Percentiles rank a stretch among this genome's conserved stretches.
Conservation (phyloP, 371 early-diverging fungal genomes). For the Syncephalis fuscata region DNA sequence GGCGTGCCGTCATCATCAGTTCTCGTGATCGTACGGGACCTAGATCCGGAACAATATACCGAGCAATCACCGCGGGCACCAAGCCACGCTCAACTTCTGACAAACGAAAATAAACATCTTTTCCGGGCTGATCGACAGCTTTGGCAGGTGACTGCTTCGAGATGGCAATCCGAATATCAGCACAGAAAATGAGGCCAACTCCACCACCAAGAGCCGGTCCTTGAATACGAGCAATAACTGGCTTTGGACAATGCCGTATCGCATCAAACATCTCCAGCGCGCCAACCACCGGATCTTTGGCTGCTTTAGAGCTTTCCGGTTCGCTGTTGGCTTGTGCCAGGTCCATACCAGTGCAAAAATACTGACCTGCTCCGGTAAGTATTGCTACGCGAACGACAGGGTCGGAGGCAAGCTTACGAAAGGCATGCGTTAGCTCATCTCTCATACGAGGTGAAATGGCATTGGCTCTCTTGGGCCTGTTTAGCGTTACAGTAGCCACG, state of each 20-base stretch:
- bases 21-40: constrained; percentile 32
- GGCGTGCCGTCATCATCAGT: constrained; percentile 45
- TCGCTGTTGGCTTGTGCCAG: constrained; percentile 16
- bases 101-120: constrained; percentile 32
- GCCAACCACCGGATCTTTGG: constrained; percentile 14
- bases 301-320: constrained; percentile 11
- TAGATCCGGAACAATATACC: constrained; percentile 43
- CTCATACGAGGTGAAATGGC: constrained; percentile 34
- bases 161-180: constrained; percentile 36
- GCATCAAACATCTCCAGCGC: constrained; percentile 17
- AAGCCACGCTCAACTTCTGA: constrained; percentile 50
- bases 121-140: neutral
- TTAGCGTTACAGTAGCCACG: constrained; percentile 33
- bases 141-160: constrained; percentile 1
- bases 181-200: constrained; percentile 42
- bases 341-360: constrained; percentile 62
- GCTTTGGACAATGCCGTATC: constrained; percentile 7
- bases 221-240: constrained; percentile 39
- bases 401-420: constrained; percentile 26
- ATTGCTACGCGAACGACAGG: constrained; percentile 31
- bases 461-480: constrained; percentile 35
- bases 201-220: constrained; percentile 62
- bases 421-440: constrained; percentile 16
- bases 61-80: constrained; percentile 54
- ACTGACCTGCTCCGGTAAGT: constrained; percentile 49